Evolutionary conservation across 1,284 basidiomycete species (phyloP), one percentile per base, ranked within the genome.

Genomic region (Ceratobasidium sp.): DNA sequence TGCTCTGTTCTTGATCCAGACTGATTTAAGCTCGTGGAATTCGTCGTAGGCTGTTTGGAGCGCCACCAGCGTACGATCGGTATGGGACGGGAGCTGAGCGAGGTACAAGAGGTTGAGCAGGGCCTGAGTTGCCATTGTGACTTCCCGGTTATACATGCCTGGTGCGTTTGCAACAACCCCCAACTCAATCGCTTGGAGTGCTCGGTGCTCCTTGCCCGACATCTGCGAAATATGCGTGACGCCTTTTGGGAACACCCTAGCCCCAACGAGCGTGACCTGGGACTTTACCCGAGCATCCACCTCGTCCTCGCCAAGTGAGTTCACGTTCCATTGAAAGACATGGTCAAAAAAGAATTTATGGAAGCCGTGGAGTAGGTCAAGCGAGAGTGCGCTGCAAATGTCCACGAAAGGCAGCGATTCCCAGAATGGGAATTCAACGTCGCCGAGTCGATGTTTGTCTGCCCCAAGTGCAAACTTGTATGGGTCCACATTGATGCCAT

Each of bases 371-470:
- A 79, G 37, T 1, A 76, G 40, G 71, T 79, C 78, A 25, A 56
- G 17, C 29, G 51, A 66, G 3, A 78, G 52, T 9, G 64, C 49
- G 0, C 44, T 15, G 61, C 73, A 75, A 32, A 77, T 71, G 62
- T 78, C 65, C 25, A 67, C n/a, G 0, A 51, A 4, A 0, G 78
- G 77, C 6, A 79, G 51, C 19, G 61, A 29, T 34, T 64, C 57
- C 78, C 78, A 79, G 34, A 66, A 79, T 3, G 77, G 78, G n/a
- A 67, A 44, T 25, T 78, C 76, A 6, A 79, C 78, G 13, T 77
- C 73, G 65, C 57, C 49, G 7, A 79, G 73, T 19, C 69, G 57
- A 32, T 43, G 25, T 19, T 71, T 52, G 6, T 29, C 29, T 19
- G 56, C 22, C 2, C 25, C 37, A 15, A 70, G 57, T 6, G 74